Percentiles rank a stretch among this genome's conserved stretches.
These are phyloP conservation scores for Themeda triandra DNA, from an alignment of 176 grass and related monocot genomes.

Conservation along the genomic window DNA sequence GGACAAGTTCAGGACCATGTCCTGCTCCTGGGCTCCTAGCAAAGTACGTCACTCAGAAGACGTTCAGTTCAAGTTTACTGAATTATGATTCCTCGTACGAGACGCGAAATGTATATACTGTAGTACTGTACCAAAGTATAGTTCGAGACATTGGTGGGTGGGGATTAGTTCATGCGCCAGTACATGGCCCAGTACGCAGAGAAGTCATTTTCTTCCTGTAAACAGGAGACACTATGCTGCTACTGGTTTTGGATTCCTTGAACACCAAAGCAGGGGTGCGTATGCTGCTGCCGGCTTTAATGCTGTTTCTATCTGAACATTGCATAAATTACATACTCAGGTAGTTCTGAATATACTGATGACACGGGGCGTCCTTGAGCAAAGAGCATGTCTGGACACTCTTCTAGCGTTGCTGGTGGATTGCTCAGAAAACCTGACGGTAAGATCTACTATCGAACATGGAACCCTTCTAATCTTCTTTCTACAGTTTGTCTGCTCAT, in stretches of 20 bases:
- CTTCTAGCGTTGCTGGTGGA: slow-evolving; percentile 48
- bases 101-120: background rate
- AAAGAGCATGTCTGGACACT: slow-evolving; percentile 55
- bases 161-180: background rate
- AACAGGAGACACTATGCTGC: background rate
- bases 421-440: slow-evolving; percentile 43
- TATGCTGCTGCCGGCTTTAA: background rate
- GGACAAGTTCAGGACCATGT: too few species aligned
- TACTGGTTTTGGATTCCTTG: background rate
- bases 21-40: background rate
- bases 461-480: background rate
- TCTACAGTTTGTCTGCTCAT: background rate
- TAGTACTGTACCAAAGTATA: background rate
- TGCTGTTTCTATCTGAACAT: background rate
- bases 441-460: background rate
- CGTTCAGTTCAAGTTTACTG: slow-evolving; percentile 26
- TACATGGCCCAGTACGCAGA: background rate
- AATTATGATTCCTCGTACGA: background rate
- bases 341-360: slow-evolving; percentile 50
- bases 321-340: slow-evolving; percentile 14
- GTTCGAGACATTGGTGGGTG: background rate
- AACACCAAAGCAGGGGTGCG: background rate
- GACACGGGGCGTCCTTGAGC: slow-evolving; percentile 39
- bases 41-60: background rate
- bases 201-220: background rate